A percentile compares a stretch with the other conserved stretches of the same genome.
Conservation (phyloP, 2,329 filamentous ascomycete genomes). For the Pestalotiopsis sp. region DNA sequence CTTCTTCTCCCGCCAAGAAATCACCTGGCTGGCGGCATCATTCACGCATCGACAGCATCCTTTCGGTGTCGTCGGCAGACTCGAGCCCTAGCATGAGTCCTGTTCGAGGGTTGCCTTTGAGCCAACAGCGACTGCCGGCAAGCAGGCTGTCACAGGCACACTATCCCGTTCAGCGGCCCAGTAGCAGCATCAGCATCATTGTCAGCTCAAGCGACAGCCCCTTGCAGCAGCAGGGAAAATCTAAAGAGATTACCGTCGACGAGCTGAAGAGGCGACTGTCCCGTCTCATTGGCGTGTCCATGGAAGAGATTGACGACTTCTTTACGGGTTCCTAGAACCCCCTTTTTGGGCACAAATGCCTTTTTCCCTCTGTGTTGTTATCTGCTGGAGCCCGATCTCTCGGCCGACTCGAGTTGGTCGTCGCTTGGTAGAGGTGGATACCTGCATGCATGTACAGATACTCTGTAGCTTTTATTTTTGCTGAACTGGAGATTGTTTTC, state of each 20-base stretch:
- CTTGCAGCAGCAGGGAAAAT: neutral
- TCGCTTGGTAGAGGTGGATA: neutral
- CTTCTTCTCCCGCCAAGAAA: neutral
- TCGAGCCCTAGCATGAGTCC: neutral
- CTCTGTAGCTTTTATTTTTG: neutral
- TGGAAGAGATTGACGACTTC: constrained; percentile 30
- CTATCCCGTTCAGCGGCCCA: neutral
- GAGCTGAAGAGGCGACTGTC: constrained; percentile 33
- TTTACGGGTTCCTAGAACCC: constrained; percentile 24
- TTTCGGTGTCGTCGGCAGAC: neutral
- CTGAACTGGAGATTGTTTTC: neutral
- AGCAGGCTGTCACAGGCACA: neutral
- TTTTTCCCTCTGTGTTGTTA: neutral
- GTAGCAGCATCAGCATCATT: neutral
- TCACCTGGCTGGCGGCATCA: neutral
- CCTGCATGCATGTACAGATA: neutral
- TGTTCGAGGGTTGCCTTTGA: neutral
- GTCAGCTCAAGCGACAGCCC: neutral
- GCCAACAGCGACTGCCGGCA: neutral
- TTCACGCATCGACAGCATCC: neutral
- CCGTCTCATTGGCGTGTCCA: constrained; percentile 29
- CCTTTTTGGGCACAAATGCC: neutral
- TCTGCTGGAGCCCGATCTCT: no score
- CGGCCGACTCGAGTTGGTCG: no score
- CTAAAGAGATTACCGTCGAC: constrained; percentile 31